These are phyloP conservation scores for Coemansia sp. DNA, from an alignment of 192 early-diverging fungal species.

Conservation along the genomic window DNA sequence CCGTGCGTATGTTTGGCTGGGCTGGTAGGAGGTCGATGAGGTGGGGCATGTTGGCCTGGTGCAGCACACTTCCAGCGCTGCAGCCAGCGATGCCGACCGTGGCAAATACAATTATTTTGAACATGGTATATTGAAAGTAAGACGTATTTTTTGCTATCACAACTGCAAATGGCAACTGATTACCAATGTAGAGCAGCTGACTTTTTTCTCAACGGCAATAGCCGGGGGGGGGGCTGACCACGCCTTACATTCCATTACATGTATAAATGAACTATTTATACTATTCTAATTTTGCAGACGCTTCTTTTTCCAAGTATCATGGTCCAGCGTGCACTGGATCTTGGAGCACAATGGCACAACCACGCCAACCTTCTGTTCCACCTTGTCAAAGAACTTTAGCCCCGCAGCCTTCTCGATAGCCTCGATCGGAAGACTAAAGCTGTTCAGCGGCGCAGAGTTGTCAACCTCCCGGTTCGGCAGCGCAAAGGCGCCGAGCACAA, in stretches of 20 bases:
- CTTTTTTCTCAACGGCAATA: too few species aligned
- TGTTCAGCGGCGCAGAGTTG: slow-evolving; percentile 59
- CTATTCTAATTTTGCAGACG: neutral
- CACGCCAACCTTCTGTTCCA: slow-evolving; percentile 37
- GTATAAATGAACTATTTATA: too few species aligned
- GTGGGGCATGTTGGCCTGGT: neutral
- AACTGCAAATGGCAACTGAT: too few species aligned
- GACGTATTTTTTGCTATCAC: too few species aligned
- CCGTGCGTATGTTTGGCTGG: neutral
- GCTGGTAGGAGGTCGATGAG: neutral
- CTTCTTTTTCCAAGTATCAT: slow-evolving; percentile 38
- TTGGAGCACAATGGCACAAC: slow-evolving; percentile 45
- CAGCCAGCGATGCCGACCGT: slow-evolving; percentile 15
- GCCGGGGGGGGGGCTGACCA: too few species aligned
- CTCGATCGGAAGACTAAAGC: slow-evolving; percentile 74
- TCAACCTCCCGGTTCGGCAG: slow-evolving; percentile 79
- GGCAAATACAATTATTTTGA: neutral
- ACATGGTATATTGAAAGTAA: too few species aligned
- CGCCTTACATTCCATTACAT: neutral
- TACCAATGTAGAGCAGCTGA: too few species aligned
- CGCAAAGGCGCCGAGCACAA: slow-evolving; percentile 71
- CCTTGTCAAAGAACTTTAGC: slow-evolving; percentile 67
- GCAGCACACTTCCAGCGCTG: slow-evolving; percentile 27
- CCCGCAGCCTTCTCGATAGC: slow-evolving; percentile 67
- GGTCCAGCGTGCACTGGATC: slow-evolving; percentile 36